Percentiles rank a stretch among this genome's conserved stretches.
Conservation (phyloP, 495 filamentous ascomycete genomes). For the Penicillium crystallinum region DNA sequence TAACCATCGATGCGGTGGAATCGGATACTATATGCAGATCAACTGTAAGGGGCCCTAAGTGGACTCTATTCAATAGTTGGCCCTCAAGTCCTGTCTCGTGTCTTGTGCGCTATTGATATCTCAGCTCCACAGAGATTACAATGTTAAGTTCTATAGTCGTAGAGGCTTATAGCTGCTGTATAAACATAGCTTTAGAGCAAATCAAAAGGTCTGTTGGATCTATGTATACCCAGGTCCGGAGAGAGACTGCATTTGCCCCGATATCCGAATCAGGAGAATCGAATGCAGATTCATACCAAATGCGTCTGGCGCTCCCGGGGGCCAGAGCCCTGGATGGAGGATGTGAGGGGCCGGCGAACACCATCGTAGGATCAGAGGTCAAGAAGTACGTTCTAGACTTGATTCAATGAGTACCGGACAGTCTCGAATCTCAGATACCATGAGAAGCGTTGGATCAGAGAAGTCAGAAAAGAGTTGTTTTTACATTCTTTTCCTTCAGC, state of each 20-base stretch:
- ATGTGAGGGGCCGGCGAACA: not conserved
- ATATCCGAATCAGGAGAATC: not conserved
- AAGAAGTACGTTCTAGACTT: not conserved
- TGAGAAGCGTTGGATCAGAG: not conserved
- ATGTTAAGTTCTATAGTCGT: not conserved
- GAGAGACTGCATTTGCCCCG: not conserved
- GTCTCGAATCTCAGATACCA: not conserved
- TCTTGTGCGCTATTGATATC: not conserved
- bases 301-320: not conserved
- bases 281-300: not conserved
- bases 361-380: not conserved
- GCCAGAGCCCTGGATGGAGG: not conserved
- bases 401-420: not conserved
- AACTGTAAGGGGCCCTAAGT: not conserved
- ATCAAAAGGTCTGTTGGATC: not conserved
- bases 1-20: no score
- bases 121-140: not conserved
- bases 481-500: slow-evolving; percentile 8
- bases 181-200: not conserved
- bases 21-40: no score
- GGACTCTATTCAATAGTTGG: not conserved
- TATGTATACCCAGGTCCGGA: not conserved
- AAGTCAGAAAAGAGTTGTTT: not conserved
- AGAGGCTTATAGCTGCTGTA: not conserved
- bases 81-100: not conserved